Base-by-base conservation (phyloP, 495 filamentous ascomycete species). In the Penicillium nucicola region DNA sequence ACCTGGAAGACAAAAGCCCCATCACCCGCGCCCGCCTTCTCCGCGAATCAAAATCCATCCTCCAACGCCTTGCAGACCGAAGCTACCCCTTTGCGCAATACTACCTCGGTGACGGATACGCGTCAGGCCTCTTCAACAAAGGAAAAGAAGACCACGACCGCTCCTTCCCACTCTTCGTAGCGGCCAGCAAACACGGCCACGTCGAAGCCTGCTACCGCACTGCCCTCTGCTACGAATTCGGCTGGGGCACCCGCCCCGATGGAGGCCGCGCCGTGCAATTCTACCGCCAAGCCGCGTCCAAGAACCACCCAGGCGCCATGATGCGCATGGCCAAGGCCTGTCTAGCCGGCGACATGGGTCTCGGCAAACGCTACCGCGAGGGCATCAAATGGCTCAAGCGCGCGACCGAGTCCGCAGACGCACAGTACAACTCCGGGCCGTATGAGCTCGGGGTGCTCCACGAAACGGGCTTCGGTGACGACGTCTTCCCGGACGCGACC, bases 81-180 rank as follows among this genome's bases (percentile, higher is more conserved):
- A 87, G 89, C 51, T 95, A 92, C 67, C 92, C 92, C 5, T 96
- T 95, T 60, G 95, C 95, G 3, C 93, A 99, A 68, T 99, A 99
- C 73, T 96, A 96, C 62, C 82, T 99, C 11, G 93, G 80, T 33
- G 93, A 99, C 61, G 93, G 92, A 2, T 97, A 88, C 66, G 87
- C 90, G 2, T 96, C 92, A 12, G 95, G 93, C 7, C 74, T 99
- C 15, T 97, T 99, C 70, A 90, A 81, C 71, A 97, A 96, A 68
- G 88, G 87, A 32, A 91, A 88, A 56, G 84, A 88, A 58, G 95
- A 97, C 66, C 85, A 92, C 58, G 90, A 93, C 52, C 84, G 84
- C 10, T 91, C 92, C 1, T 97, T 97, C 60, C 83, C 88, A 0
- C 82, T 97, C 6, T 99, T 99, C 64, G 76, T 96, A 28, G 82